Percentiles rank a stretch among this genome's conserved stretches.
Conservation (phyloP, 2,329 filamentous ascomycete species). For the Magnaporthiopsis incrustans region DNA sequence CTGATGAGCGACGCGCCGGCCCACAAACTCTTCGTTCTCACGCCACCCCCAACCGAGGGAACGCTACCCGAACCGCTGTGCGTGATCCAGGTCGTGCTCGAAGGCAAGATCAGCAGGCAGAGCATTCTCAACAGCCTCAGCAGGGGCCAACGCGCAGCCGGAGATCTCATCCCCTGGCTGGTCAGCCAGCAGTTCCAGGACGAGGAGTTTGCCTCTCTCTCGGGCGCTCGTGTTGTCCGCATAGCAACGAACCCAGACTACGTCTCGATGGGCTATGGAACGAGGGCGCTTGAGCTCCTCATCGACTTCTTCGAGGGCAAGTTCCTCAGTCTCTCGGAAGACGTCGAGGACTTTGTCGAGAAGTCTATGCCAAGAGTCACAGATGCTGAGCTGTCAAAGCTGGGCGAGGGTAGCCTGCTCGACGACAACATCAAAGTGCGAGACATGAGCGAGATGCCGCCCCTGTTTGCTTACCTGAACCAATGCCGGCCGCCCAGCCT, state of each 20-base stretch:
- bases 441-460: conserved; percentile 86
- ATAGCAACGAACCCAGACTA: conserved; percentile 97
- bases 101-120: conserved; percentile 89
- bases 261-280: conserved; percentile 85
- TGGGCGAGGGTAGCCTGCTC: conserved; percentile 66
- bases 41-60: conserved; percentile 73
- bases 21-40: conserved; percentile 91
- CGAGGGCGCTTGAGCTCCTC: conserved; percentile 77
- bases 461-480: conserved; percentile 79
- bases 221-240: conserved; percentile 82
- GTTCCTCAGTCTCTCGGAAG: conserved; percentile 76
- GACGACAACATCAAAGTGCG: conserved; percentile 85
- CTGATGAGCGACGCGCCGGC: conserved; percentile 97
- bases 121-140: conserved; percentile 87
- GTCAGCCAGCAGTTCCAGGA: conserved; percentile 98
- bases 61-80: conserved; percentile 86
- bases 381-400: conserved; percentile 72
- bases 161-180: conserved; percentile 94
- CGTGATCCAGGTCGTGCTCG: conserved; percentile 87
- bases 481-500: conserved; percentile 73
- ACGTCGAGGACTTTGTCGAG: conserved; percentile 43
- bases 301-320: conserved; percentile 93
- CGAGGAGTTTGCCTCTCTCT: conserved; percentile 88
- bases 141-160: conserved; percentile 78
- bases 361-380: conserved; percentile 70